Percentiles rank a stretch among this genome's conserved stretches.
Evolutionary conservation across 805 yeast genomes (phyloP).

Genomic region (Kurtzmaniella cleridarum): DNA sequence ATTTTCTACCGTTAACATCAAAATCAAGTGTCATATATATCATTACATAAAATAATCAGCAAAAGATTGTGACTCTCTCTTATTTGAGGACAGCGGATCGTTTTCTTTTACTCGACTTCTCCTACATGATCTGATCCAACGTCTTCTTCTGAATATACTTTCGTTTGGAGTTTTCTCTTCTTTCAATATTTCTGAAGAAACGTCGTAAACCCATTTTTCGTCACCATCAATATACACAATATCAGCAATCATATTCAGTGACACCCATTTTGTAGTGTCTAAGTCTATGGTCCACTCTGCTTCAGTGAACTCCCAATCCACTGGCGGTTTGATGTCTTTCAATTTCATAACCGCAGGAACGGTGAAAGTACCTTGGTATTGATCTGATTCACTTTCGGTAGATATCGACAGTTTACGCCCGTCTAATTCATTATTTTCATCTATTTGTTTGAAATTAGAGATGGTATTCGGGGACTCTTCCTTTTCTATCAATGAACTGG

Average conservation of each 20-base stretch:
- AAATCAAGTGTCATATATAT: not conserved
- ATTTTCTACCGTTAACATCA: not conserved
- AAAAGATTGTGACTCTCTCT: not conserved
- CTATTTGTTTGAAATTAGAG: conserved; percentile 6
- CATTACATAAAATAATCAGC: conserved; percentile 3
- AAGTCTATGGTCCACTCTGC: conserved; percentile 66
- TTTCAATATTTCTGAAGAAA: conserved; percentile 22
- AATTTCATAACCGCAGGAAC: conserved; percentile 17
- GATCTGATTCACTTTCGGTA: conserved; percentile 2
- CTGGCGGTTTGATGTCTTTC: conserved; percentile 49
- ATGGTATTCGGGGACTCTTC: not conserved
- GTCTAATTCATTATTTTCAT: conserved; percentile 1
- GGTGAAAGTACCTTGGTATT: not conserved
- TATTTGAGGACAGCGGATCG: conserved; percentile 4
- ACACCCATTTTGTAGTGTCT: conserved; percentile 61
- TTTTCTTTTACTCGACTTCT: conserved; percentile 4
- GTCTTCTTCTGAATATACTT: conserved; percentile 46
- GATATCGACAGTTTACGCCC: not conserved
- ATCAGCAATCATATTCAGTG: conserved; percentile 41
- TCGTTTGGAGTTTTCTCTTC: conserved; percentile 14
- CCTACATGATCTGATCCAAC: conserved; percentile 55
- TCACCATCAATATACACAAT: conserved; percentile 61
- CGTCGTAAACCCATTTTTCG: conserved; percentile 84
- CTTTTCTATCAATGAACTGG: conserved; percentile 5
- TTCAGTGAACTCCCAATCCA: conserved; percentile 48